Evolutionary conservation across 2,329 filamentous ascomycete species (phyloP), one percentile per base, ranked within the genome.

Genomic region (Calonectria pseudoreteaudii): DNA sequence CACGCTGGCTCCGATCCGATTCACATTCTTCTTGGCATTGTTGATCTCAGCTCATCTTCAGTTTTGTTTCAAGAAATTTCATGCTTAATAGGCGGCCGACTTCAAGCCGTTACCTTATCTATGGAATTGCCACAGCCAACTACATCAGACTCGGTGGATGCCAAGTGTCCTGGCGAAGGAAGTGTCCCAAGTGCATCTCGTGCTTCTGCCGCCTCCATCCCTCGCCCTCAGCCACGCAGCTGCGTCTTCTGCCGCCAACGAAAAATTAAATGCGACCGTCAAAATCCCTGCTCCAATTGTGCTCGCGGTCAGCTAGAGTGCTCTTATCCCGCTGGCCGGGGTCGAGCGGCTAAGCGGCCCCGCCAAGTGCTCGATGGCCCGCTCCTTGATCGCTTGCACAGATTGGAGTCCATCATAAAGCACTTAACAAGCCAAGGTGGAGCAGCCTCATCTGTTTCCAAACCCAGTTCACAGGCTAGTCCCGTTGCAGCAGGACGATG

Each of bases 371-470:
- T 60, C 6, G 56, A 60, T 60, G 56, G 34, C 14, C 56, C 31
- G 9, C 56, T 60, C 16, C 13, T 60, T 18, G 56, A 60, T 60
- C 56, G 56, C 30, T 41, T 60, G 34, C 56, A 60, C n/a, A 38
- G 56, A 23, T 18, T 60, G n/a, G 56, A 60, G 56, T 38, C 34
- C 34, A 41, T 60, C 56, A 60, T 60, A 28, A 60, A 60, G 16
- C 56, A 23, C 26, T 34, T 60, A 4, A 41, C 34, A 26, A 60
- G 16, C 23, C 34, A 23, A 16, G 8, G 23, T 11, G n/a, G 9
- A 10, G n/a, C 34, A 26, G 7, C 8, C 3, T 4, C 14, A 1
- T 18, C 56, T 38, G 13, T 23, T 41, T 41, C 56, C 9, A 60
- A 26, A 16, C 16, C 9, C 3, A 16, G 11, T 14, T 9, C 2